A percentile compares a stretch with the other conserved stretches of the same genome.
phyloP scores from a whole-genome alignment of 2,329 filamentous ascomycete genomes.

The Cryoendolithus antarcticus region DNA sequence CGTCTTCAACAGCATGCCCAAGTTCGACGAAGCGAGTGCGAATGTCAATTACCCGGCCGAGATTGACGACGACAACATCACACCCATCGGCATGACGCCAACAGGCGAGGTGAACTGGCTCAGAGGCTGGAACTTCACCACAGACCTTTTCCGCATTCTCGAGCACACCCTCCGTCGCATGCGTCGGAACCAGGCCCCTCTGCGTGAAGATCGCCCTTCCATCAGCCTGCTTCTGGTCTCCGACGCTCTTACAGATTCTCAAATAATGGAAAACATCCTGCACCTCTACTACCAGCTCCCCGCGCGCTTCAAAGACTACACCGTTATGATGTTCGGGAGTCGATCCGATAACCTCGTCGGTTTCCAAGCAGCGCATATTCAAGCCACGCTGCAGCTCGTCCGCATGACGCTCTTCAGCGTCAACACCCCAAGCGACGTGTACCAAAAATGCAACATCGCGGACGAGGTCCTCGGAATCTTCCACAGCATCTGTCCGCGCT shows the following conservation, averaged over 20 bases:
- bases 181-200: slow-evolving; percentile 9
- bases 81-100: slow-evolving; percentile 1
- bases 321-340: slow-evolving; percentile 20
- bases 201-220: slow-evolving; percentile 14
- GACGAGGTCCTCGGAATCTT: slow-evolving; percentile 34
- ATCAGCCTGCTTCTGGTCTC: slow-evolving; percentile 15
- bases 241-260: slow-evolving; percentile 14
- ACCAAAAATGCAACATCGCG: slow-evolving; percentile 35
- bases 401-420: slow-evolving; percentile 32
- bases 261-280: slow-evolving; percentile 19
- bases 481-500: slow-evolving; percentile 30
- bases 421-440: slow-evolving; percentile 16
- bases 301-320: slow-evolving; percentile 18
- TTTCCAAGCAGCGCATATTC: slow-evolving; percentile 41
- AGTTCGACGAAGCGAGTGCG: slow-evolving; percentile 34
- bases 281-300: slow-evolving; percentile 19
- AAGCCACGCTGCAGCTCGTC: slow-evolving; percentile 36
- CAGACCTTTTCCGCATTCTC: slow-evolving; percentile 43
- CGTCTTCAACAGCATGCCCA: slow-evolving; percentile 38
- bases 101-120: slow-evolving; percentile 31
- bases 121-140: slow-evolving; percentile 46
- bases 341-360: slow-evolving; percentile 29
- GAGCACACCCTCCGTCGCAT: slow-evolving; percentile 34
- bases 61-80: slow-evolving; percentile 30
- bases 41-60: slow-evolving; percentile 38